These are phyloP conservation scores for Euphorbia peplus DNA, from an alignment of 345 rosid species.

Conservation along the genomic window DNA sequence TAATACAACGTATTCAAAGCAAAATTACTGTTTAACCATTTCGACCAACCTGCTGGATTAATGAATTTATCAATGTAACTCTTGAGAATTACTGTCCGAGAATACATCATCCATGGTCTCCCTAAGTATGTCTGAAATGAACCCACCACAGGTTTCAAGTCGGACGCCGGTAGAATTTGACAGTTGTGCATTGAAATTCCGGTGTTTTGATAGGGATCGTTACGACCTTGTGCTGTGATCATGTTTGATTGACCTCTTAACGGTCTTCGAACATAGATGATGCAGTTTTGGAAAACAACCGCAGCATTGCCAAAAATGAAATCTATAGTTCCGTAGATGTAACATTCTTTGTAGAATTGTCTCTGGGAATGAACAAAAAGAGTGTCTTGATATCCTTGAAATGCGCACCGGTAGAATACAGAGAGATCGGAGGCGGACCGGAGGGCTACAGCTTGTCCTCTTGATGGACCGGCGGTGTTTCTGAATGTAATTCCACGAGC, in stretches of 20 bases:
- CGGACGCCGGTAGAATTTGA: conserved; percentile 51
- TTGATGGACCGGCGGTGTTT: conserved; percentile 66
- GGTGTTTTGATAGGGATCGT: conserved; percentile 69
- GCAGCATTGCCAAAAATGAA: conserved; percentile 91
- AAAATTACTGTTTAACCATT: conserved; percentile 32
- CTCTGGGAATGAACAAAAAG: conserved; percentile 80
- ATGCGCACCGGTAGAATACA: conserved; percentile 68
- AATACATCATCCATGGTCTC: conserved; percentile 71
- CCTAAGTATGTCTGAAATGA: conserved; percentile 55
- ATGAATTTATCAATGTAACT: conserved; percentile 45
- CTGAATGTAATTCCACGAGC: conserved; percentile 73
- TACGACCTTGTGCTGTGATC: conserved; percentile 76
- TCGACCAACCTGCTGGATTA: conserved; percentile 59
- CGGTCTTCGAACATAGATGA: conserved; percentile 56
- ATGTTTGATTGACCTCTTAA: conserved; percentile 58
- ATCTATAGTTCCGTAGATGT: conserved; percentile 78
- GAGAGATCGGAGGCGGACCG: conserved; percentile 85
- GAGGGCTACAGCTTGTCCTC: conserved; percentile 83
- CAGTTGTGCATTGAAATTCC: conserved; percentile 72
- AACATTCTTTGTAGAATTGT: conserved; percentile 72
- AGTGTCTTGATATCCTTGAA: conserved; percentile 85
- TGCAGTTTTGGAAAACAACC: conserved; percentile 67
- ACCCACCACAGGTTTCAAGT: conserved; percentile 46
- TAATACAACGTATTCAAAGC: conserved; percentile 40
- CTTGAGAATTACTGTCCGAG: conserved; percentile 53